A percentile compares a stretch with the other conserved stretches of the same genome.
phyloP scores from a whole-genome alignment of 306 rosid species.

The Prunus fruticosa region DNA sequence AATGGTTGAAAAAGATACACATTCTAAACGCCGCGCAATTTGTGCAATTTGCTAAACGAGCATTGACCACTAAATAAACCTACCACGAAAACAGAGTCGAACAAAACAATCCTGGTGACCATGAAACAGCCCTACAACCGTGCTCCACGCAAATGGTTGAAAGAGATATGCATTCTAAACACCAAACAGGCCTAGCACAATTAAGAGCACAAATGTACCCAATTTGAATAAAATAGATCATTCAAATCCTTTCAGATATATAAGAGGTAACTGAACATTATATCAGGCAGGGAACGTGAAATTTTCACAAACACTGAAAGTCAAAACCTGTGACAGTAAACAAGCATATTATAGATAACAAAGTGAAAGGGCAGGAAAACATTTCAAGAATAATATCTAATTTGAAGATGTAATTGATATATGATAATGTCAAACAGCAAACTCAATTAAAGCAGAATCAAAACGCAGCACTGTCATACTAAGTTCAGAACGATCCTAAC shows the following conservation, averaged over 20 bases:
- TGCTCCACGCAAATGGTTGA: no score
- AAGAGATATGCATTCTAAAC: not conserved
- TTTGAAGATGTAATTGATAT: not conserved
- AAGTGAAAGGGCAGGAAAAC: not conserved
- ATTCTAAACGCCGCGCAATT: not conserved
- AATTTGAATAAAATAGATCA: not conserved
- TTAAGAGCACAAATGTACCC: not conserved
- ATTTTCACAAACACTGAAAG: not conserved
- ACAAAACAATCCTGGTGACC: not conserved
- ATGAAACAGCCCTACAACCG: not conserved
- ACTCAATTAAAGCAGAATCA: not conserved
- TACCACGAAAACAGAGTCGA: not conserved
- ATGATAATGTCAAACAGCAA: conserved; percentile 4
- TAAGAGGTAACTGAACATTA: not conserved
- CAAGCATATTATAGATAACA: not conserved
- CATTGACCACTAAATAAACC: not conserved
- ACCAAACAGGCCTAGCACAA: not conserved
- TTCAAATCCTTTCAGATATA: not conserved
- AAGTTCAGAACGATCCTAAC: conserved; percentile 4
- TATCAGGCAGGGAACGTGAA: not conserved
- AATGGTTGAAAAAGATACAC: not conserved
- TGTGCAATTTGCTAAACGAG: not conserved
- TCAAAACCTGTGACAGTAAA: not conserved
- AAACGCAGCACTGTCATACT: not conserved
- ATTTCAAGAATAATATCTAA: not conserved